These are phyloP conservation scores for Skeletonema potamos DNA, from an alignment of 108 stramenopile genomes.

Conservation along the genomic window DNA sequence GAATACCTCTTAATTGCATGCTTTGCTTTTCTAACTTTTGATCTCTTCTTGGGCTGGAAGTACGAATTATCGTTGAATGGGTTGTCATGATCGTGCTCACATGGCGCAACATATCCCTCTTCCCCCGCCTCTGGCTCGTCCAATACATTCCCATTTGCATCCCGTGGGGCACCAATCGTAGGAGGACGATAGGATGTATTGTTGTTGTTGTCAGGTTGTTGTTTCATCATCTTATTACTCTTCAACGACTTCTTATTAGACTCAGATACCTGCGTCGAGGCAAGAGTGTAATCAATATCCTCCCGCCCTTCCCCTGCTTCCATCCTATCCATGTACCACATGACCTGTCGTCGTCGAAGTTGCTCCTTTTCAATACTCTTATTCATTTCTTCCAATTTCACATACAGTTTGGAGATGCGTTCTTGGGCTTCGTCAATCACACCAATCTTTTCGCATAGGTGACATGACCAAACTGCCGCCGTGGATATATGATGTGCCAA, in stretches of 20 bases:
- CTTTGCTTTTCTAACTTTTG: conserved; percentile 57
- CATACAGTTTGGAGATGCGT: conserved; percentile 66
- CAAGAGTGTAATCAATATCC: conserved; percentile 87
- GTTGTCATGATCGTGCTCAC: not conserved
- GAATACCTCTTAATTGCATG: conserved; percentile 71
- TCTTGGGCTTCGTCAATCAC: conserved; percentile 74
- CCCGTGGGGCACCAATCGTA: conserved; percentile 36
- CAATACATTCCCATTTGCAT: conserved; percentile 9
- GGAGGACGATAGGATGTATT: conserved; percentile 19
- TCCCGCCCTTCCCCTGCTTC: conserved; percentile 71
- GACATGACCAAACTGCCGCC: conserved; percentile 56
- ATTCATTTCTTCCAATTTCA: conserved; percentile 75
- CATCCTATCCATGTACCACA: conserved; percentile 85
- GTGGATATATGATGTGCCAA: conserved; percentile 30
- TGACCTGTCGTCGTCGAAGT: conserved; percentile 65
- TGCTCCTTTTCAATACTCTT: conserved; percentile 72
- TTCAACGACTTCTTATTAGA: conserved; percentile 42
- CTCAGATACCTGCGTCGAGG: conserved; percentile 48
- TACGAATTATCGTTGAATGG: not conserved
- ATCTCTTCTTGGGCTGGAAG: not conserved
- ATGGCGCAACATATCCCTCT: conserved; percentile 8
- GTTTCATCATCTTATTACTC: conserved; percentile 1
- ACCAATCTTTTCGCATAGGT: conserved; percentile 66
- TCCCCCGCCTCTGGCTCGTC: conserved; percentile 21
- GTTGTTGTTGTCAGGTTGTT: not conserved